phyloP scores from a whole-genome alignment of 1,284 basidiomycete genomes.

The Flammula alnicola region DNA sequence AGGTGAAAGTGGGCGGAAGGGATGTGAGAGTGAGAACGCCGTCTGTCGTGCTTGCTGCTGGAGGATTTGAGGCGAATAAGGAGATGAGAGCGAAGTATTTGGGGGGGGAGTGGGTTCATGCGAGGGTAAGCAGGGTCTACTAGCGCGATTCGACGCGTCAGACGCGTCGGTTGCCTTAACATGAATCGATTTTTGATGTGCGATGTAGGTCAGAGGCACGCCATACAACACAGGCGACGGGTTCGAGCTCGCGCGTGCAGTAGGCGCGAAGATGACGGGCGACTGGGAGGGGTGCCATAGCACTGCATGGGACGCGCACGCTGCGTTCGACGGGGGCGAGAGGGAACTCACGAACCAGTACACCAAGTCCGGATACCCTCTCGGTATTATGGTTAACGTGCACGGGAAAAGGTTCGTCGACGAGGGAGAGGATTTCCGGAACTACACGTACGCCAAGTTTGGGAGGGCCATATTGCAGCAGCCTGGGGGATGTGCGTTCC shows the following conservation, averaged over 20 bases:
- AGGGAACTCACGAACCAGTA: conserved; percentile 66
- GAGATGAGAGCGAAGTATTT: conserved; percentile 56
- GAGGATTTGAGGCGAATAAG: conserved; percentile 65
- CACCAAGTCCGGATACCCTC: conserved; percentile 74
- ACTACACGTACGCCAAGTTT: conserved; percentile 73
- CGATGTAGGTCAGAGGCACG: conserved; percentile 65
- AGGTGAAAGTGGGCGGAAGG: conserved; percentile 44
- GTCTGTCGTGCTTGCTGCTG: conserved; percentile 63
- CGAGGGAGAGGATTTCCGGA: conserved; percentile 72
- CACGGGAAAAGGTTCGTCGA: conserved; percentile 65
- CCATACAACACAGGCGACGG: conserved; percentile 72
- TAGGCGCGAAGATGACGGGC: conserved; percentile 60
- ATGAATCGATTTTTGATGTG: conserved; percentile 2
- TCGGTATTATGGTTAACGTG: conserved; percentile 69
- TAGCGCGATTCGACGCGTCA: too few relatives aligned
- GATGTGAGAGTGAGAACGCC: conserved; percentile 39
- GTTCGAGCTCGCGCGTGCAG: conserved; percentile 50
- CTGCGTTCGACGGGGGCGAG: conserved; percentile 52
- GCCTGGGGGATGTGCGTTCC: conserved; percentile 62
- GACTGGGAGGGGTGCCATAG: conserved; percentile 71
- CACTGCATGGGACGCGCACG: conserved; percentile 74
- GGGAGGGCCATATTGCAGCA: conserved; percentile 62
- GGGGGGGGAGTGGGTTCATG: conserved; percentile 58
- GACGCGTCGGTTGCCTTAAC: background rate
- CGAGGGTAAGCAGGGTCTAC: conserved; percentile 58